Percentiles rank a stretch among this genome's conserved stretches.
These are phyloP conservation scores for Trichocomaceae sp. DNA, from an alignment of 2,329 filamentous ascomycete species.

Conservation along the genomic window DNA sequence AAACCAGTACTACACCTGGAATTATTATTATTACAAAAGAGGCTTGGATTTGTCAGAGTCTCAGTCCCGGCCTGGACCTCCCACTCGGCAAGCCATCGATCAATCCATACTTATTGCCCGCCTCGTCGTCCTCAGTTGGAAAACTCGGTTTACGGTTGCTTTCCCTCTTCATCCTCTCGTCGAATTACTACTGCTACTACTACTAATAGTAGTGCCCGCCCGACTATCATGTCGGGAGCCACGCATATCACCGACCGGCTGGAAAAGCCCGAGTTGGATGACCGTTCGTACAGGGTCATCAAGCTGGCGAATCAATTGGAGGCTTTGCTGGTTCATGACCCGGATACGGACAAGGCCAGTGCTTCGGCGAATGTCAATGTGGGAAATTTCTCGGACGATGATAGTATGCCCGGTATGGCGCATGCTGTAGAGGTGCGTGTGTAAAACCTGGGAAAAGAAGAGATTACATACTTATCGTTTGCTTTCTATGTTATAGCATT, in stretches of 20 bases:
- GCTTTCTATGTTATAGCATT: slow-evolving; percentile 45
- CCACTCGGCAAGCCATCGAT: not conserved
- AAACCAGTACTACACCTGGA: too few relatives aligned
- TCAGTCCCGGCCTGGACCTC: not conserved
- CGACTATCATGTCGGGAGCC: slow-evolving; percentile 20
- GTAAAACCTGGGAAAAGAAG: not conserved
- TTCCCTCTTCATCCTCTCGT: not conserved
- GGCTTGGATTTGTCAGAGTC: not conserved
- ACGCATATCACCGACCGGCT: slow-evolving; percentile 60
- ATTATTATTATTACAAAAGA: not conserved
- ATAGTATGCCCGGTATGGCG: slow-evolving; percentile 88
- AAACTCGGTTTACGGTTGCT: not conserved
- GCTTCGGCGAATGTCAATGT: slow-evolving; percentile 94
- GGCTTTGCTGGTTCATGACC: slow-evolving; percentile 85
- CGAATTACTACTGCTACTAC: too few relatives aligned
- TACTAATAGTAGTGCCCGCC: slow-evolving; percentile 10
- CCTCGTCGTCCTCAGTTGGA: not conserved
- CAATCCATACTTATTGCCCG: not conserved
- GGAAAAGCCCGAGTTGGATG: slow-evolving; percentile 77
- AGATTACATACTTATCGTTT: not conserved
- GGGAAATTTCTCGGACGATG: slow-evolving; percentile 86
- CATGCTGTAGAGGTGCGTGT: slow-evolving; percentile 68
- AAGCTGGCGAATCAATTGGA: slow-evolving; percentile 80
- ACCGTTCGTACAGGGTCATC: slow-evolving; percentile 82
- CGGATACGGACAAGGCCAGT: slow-evolving; percentile 92